Percentiles rank a stretch among this genome's conserved stretches.
These are phyloP conservation scores for Pestalotiopsis fici DNA, from an alignment of 2,329 filamentous ascomycete species.

Conservation along the genomic window DNA sequence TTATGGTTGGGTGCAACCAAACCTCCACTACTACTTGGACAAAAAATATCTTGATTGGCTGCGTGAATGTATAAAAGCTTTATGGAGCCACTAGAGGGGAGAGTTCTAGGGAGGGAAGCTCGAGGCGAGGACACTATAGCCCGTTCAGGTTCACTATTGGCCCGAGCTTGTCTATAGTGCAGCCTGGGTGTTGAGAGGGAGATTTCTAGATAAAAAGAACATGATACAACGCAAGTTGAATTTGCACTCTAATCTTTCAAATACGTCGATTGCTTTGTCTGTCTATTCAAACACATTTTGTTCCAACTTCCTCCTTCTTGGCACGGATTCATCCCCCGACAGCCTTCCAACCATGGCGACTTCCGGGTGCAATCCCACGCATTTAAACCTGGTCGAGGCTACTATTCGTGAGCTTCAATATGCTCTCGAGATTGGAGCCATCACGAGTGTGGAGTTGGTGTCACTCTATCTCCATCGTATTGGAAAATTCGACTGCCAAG, in stretches of 20 bases:
- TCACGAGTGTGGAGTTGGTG: constrained; percentile 46
- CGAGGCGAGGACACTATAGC: background rate
- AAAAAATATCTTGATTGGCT: background rate
- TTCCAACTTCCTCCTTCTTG: background rate
- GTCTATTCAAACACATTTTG: background rate
- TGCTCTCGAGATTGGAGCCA: constrained; percentile 38
- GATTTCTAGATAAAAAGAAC: background rate
- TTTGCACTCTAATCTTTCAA: background rate
- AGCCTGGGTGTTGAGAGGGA: background rate
- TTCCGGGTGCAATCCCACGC: background rate
- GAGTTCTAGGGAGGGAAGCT: background rate
- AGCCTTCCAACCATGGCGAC: background rate
- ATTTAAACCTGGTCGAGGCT: background rate
- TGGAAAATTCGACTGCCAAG: constrained; percentile 43
- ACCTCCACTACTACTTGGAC: background rate
- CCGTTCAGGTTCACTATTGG: background rate
- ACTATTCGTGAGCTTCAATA: constrained; percentile 40
- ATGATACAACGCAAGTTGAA: background rate
- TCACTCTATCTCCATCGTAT: constrained; percentile 48
- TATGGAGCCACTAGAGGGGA: background rate
- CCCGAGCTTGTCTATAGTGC: background rate
- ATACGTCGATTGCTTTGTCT: background rate
- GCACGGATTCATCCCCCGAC: background rate
- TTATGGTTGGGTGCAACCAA: background rate
- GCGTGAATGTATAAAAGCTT: background rate